These are phyloP conservation scores for Ochetophila trinervis DNA, from an alignment of 306 rosid species.

Conservation along the genomic window DNA sequence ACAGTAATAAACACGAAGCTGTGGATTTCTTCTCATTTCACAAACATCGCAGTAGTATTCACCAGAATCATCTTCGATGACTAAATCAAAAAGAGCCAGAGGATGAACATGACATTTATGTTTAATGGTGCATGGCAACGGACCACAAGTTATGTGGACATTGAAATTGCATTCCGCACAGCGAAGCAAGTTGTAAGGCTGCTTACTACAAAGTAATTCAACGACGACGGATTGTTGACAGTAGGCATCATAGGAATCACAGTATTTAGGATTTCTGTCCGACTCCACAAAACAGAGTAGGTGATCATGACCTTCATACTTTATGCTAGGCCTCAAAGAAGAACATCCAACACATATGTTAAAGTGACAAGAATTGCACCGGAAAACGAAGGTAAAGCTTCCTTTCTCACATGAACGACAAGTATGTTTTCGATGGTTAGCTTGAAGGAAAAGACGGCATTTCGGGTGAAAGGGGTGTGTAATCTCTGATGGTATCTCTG, in stretches of 20 bases:
- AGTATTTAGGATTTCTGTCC: neutral
- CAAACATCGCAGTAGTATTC: conserved; percentile 16
- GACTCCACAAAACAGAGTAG: neutral
- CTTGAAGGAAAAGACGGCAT: neutral
- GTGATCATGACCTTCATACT: conserved; percentile 1
- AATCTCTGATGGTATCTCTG: neutral
- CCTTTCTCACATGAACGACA: neutral
- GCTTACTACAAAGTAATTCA: neutral
- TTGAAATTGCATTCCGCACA: conserved; percentile 8
- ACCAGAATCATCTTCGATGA: neutral
- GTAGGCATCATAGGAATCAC: neutral
- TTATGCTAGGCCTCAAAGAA: neutral
- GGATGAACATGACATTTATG: conserved; percentile 1
- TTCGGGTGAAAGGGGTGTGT: neutral
- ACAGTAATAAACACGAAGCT: conserved; percentile 6
- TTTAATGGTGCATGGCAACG: conserved; percentile 1
- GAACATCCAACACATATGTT: no score
- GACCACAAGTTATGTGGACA: conserved; percentile 16
- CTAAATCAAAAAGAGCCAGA: conserved; percentile 1
- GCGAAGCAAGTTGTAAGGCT: neutral
- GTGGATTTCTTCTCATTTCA: conserved; percentile 9
- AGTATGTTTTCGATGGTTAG: neutral
- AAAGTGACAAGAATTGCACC: neutral
- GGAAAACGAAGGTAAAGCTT: neutral
- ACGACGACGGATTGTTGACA: neutral